Conservation (phyloP, 352 stramenopile species). For the Globisporangium cystogenes region DNA sequence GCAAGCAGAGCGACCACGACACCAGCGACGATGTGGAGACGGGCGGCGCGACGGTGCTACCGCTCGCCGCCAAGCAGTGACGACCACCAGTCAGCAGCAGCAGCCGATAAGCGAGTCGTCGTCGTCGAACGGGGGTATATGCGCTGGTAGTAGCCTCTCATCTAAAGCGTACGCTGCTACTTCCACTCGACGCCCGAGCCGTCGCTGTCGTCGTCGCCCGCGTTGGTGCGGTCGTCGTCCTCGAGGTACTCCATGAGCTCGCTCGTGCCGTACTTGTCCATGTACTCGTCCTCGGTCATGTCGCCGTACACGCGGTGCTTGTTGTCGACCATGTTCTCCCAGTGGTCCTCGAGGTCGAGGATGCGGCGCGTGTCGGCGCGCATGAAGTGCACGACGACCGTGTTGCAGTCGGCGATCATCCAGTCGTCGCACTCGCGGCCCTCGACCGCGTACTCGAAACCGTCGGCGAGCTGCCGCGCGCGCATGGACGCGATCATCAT, state of each 20-base stretch:
- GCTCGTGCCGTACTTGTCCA: slow-evolving; percentile 83
- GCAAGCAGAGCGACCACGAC: background rate
- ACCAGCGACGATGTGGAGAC: slow-evolving; percentile 3
- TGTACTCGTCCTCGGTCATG: slow-evolving; percentile 83
- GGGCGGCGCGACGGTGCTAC: background rate
- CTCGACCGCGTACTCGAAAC: slow-evolving; percentile 82
- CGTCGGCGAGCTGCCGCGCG: slow-evolving; percentile 48
- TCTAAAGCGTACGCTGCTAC: slow-evolving; percentile 21
- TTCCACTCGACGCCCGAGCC: slow-evolving; percentile 58
- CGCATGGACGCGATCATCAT: slow-evolving; percentile 86
- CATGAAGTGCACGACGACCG: slow-evolving; percentile 89
- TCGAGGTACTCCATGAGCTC: slow-evolving; percentile 82
- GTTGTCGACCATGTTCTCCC: slow-evolving; percentile 81
- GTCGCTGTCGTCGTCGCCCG: slow-evolving; percentile 21
- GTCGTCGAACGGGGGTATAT: too few relatives aligned
- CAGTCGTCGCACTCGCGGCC: slow-evolving; percentile 89
- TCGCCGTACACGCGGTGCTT: slow-evolving; percentile 77
- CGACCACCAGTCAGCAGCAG: too few relatives aligned
- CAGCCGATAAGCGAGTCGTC: too few relatives aligned
- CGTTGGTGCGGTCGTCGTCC: slow-evolving; percentile 45
- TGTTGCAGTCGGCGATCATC: slow-evolving; percentile 91
- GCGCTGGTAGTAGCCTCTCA: too few relatives aligned
- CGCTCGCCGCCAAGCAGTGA: background rate
- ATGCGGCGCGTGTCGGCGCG: slow-evolving; percentile 68
- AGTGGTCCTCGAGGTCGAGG: slow-evolving; percentile 71